Evolutionary conservation across 139 green algal genomes (phyloP), one percentile per base, ranked within the genome.

Genomic region (Zygnema cylindricum): DNA sequence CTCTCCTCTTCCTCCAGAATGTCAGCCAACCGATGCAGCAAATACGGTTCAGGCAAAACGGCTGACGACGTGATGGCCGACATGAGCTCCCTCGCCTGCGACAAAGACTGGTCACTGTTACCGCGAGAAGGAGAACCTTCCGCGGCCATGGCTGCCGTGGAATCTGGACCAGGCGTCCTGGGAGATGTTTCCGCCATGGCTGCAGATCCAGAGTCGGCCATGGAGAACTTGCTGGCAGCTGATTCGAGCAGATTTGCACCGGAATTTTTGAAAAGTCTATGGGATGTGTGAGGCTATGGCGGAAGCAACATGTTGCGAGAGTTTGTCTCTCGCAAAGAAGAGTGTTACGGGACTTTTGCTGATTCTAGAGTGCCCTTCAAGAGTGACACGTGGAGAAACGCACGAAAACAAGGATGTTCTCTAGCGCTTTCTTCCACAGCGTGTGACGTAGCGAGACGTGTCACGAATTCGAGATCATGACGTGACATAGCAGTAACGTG

Each of bases 21-120:
- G n/a, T 49, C 76, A 0, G 76, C 76, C 3, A 83, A 55, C n/a
- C 32, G 76, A 75, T 83, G 76, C 76, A 83, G 49, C 0, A 83
- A 55, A 22, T 35, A 33, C n/a, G 76, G 32, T 35, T 83, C 76
- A 30, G 76, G 76, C 0, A 35, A 2, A 21, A 75, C 49, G 41
- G 33, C 76, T 32, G 41, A 32, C 69, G 76, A 49, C n/a, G 49
- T 55, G 2, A 83, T 83, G 41, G 43, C 41, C n/a, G 49, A 33
- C 76, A 83, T 55, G 30, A 83, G 7, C 76, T 83, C 76, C 0
- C 76, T 38, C 76, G 49, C 76, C 49, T 55, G 43, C 30, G 0
- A n/a, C 21, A 86, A 32, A n/a, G 33, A n/a, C 25, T 71, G 25
- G 0, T 83, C 76, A 16, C 33, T 7, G 16, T 33, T 33, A n/a